Evolutionary conservation across 2,329 filamentous ascomycete species (phyloP).

Genomic region (Arthrobotrys megalospora): DNA sequence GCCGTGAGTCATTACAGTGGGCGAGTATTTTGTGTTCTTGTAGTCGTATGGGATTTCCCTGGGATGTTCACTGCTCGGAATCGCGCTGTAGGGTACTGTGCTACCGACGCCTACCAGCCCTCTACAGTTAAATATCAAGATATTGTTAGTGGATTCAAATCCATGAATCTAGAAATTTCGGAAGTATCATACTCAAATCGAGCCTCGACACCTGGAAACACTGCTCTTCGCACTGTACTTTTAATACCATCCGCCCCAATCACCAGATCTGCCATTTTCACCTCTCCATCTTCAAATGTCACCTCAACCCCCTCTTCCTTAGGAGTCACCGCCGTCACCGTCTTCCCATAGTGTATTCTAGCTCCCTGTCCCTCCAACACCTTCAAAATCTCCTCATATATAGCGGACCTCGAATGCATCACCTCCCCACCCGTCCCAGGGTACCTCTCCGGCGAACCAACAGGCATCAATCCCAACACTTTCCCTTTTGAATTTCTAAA

Average conservation of each 20-base stretch:
- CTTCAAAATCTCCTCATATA: slow-evolving; percentile 54
- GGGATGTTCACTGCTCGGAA: slow-evolving; percentile 51
- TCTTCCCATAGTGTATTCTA: slow-evolving; percentile 55
- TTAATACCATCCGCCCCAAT: slow-evolving; percentile 60
- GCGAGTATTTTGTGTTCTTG: slow-evolving; percentile 49
- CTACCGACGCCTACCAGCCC: slow-evolving; percentile 52
- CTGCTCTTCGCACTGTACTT: slow-evolving; percentile 46
- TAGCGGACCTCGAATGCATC: slow-evolving; percentile 51
- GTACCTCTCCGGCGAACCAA: slow-evolving; percentile 52
- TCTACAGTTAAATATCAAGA: not conserved
- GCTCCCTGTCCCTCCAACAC: slow-evolving; percentile 48
- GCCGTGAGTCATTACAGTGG: slow-evolving; percentile 57
- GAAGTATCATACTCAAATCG: slow-evolving; percentile 43
- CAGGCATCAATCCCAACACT: slow-evolving; percentile 53
- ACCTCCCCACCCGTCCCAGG: slow-evolving; percentile 55
- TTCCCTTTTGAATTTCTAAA: slow-evolving; percentile 49
- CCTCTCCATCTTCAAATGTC: slow-evolving; percentile 45
- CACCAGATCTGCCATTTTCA: slow-evolving; percentile 44
- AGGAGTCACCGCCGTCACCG: slow-evolving; percentile 27
- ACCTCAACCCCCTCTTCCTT: slow-evolving; percentile 44
- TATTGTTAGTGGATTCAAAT: not conserved
- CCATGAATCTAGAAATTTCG: not conserved
- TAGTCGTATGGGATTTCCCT: slow-evolving; percentile 55
- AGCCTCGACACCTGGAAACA: slow-evolving; percentile 47
- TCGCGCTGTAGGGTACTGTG: slow-evolving; percentile 32